Evolutionary conservation across 192 early-diverging fungal genomes (phyloP).

Genomic region (Martensiomyces pterosporus): DNA sequence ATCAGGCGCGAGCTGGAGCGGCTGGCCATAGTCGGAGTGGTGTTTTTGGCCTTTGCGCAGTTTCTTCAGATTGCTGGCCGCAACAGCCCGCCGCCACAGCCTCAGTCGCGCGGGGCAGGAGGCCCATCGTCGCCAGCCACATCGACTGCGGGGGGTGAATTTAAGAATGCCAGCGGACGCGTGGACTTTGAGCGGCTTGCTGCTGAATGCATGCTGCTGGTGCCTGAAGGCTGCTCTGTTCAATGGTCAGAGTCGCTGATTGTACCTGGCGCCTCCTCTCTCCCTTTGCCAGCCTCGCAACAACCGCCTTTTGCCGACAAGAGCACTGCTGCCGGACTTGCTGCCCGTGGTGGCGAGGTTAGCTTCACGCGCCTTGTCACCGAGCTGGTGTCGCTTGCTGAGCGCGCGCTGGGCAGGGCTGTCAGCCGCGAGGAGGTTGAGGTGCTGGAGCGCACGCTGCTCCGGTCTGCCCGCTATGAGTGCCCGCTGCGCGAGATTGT

Average conservation of each 20-base stretch:
- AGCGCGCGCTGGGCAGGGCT: constrained; percentile 21
- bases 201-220: constrained; percentile 34
- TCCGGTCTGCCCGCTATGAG: constrained; percentile 40
- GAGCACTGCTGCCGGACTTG: not conserved
- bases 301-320: constrained; percentile 1
- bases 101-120: too few relatives aligned
- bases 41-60: constrained; percentile 41
- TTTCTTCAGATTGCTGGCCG: constrained; percentile 30
- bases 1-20: constrained; percentile 42
- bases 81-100: constrained; percentile 5
- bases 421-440: constrained; percentile 18
- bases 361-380: constrained; percentile 29
- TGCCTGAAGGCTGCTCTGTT: constrained; percentile 41
- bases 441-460: constrained; percentile 38
- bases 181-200: constrained; percentile 31
- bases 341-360: constrained; percentile 20
- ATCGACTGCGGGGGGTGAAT: constrained; percentile 2
- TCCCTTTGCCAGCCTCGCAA: too few relatives aligned
- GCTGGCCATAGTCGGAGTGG: constrained; percentile 30
- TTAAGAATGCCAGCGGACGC: constrained; percentile 21
- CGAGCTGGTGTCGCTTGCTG: constrained; percentile 27
- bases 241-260: constrained; percentile 36
- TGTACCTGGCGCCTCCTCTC: constrained; percentile 4
- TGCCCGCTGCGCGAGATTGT: constrained; percentile 46
- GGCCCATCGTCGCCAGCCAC: too few relatives aligned